Conservation (phyloP, 2,329 filamentous ascomycete genomes). For the Pseudogymnoascus sp. region DNA sequence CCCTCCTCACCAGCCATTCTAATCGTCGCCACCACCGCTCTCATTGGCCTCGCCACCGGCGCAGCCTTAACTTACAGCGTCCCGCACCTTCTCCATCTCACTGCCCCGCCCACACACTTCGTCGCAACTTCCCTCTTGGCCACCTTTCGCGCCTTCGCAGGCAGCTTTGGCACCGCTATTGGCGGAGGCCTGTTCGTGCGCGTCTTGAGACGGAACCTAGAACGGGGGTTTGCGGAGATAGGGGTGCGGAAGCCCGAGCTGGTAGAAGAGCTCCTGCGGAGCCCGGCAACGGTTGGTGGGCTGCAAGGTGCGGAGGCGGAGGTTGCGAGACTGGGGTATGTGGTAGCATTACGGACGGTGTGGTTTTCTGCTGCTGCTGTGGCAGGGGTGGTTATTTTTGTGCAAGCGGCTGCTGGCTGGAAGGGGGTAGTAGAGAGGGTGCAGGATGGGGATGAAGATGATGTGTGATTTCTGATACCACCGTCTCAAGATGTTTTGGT, state of each 20-base stretch:
- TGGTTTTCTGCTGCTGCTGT: conserved; percentile 47
- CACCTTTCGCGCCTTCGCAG: conserved; percentile 76
- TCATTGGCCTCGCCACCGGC: conserved; percentile 68
- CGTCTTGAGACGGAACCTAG: conserved; percentile 22
- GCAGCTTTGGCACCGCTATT: conserved; percentile 72
- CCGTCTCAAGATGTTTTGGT: not conserved
- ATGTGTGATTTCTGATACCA: not conserved
- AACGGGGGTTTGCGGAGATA: conserved; percentile 34
- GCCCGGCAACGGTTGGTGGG: conserved; percentile 47
- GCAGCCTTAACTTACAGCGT: conserved; percentile 74
- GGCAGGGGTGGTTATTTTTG: conserved; percentile 41
- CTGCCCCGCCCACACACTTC: conserved; percentile 60
- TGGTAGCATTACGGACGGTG: conserved; percentile 45
- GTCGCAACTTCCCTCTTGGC: conserved; percentile 69
- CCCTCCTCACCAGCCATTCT: conserved; percentile 43
- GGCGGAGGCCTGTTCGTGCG: conserved; percentile 54
- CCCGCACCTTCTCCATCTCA: conserved; percentile 71
- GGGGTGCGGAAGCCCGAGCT: conserved; percentile 35
- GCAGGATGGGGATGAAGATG: not conserved
- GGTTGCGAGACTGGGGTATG: conserved; percentile 49
- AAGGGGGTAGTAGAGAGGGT: conserved; percentile 28
- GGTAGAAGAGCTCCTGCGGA: conserved; percentile 50
- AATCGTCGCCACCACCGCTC: conserved; percentile 57
- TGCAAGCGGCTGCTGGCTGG: conserved; percentile 57
- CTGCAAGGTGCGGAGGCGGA: conserved; percentile 44